Conservation (phyloP, 345 rosid species). For the Bruguiera parviflora region DNA sequence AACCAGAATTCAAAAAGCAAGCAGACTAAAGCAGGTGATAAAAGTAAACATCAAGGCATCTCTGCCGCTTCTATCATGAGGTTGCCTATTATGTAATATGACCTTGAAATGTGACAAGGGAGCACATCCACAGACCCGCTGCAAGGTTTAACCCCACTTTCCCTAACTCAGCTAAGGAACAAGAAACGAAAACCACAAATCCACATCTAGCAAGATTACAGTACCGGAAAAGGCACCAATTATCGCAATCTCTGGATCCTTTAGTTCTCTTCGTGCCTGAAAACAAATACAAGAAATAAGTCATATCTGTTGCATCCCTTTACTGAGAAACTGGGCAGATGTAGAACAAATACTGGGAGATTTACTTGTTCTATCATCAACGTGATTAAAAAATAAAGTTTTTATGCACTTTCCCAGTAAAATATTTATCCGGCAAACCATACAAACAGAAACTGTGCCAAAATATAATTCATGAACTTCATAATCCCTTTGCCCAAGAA, state of each 20-base stretch:
- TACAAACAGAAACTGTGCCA: background rate
- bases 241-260: conserved; percentile 79
- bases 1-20: no score
- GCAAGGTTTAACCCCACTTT: no score
- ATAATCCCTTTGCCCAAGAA: background rate
- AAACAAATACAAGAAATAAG: background rate
- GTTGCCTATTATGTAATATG: no score
- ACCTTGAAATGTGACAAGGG: no score
- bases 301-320: background rate
- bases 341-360: background rate
- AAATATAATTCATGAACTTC: background rate
- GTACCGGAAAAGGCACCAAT: conserved; percentile 92
- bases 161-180: background rate
- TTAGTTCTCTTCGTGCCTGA: conserved; percentile 74
- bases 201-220: background rate
- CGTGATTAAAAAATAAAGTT: background rate
- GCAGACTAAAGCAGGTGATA: no score
- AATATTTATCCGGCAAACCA: background rate
- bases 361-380: background rate
- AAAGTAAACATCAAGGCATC: no score
- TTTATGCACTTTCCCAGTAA: no score
- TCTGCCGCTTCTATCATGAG: no score
- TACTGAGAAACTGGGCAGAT: background rate
- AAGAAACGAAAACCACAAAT: background rate
- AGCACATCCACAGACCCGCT: no score